Percentiles rank a stretch among this genome's conserved stretches.
phyloP scores from a whole-genome alignment of 2,329 filamentous ascomycete species.

The Diplocarpon mali region DNA sequence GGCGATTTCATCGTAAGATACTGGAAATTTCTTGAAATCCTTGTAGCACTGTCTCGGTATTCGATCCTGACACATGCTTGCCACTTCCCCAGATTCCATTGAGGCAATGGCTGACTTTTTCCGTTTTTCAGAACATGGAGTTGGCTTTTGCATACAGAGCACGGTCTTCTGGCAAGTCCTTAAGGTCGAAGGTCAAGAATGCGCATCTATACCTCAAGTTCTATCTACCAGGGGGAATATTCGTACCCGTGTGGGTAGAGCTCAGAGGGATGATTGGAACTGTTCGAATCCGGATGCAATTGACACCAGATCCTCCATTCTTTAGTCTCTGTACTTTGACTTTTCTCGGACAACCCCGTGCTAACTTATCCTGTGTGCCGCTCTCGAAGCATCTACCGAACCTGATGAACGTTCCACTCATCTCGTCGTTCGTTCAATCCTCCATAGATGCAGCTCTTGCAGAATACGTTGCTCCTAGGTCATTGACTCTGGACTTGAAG shows the following conservation, averaged over 20 bases:
- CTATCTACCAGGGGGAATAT: conserved; percentile 47
- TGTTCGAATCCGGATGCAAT: conserved; percentile 56
- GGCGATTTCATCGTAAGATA: conserved; percentile 69
- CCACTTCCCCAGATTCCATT: no score
- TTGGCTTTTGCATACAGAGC: conserved; percentile 63
- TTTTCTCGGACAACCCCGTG: conserved; percentile 64
- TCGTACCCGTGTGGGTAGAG: conserved; percentile 62
- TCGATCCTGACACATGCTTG: no score
- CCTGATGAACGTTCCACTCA: conserved; percentile 64
- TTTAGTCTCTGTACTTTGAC: conserved; percentile 65
- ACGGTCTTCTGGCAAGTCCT: conserved; percentile 45
- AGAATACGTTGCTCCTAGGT: conserved; percentile 68
- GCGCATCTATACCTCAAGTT: conserved; percentile 64
- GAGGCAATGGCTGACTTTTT: no score
- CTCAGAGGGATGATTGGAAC: conserved; percentile 61
- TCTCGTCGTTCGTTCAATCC: conserved; percentile 27
- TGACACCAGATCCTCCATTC: conserved; percentile 67
- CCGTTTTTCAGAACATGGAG: no score
- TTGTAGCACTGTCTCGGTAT: no score
- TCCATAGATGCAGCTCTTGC: conserved; percentile 44
- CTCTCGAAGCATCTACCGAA: conserved; percentile 59
- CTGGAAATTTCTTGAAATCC: no score
- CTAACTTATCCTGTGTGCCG: conserved; percentile 58
- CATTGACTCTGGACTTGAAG: conserved; percentile 61
- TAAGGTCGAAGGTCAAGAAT: conserved; percentile 55